These are phyloP conservation scores for Aurantiochytrium sp. DNA, from an alignment of 108 stramenopile species.

Conservation along the genomic window DNA sequence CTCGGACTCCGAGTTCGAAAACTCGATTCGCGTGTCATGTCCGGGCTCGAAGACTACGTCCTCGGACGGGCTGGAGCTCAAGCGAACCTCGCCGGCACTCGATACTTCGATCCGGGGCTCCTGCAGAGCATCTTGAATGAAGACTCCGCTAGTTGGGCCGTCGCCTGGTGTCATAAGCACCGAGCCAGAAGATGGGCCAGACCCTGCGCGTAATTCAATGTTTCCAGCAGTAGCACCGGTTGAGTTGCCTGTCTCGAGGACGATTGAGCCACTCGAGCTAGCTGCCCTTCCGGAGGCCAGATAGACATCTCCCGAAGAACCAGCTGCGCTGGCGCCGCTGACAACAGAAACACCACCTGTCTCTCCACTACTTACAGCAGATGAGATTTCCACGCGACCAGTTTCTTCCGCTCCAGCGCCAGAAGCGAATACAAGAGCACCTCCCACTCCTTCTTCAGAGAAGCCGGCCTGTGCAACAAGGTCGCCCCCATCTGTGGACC, in stretches of 20 bases:
- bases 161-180: not conserved
- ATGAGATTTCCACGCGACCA: not conserved
- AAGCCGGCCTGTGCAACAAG: not conserved
- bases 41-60: constrained; percentile 29
- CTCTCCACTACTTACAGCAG: not conserved
- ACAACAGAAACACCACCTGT: not conserved
- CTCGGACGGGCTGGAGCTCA: not conserved
- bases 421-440: not conserved
- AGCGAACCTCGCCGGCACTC: not conserved
- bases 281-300: not conserved
- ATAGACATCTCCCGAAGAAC: not conserved
- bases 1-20: constrained; percentile 35
- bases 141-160: not conserved
- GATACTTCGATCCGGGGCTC: not conserved
- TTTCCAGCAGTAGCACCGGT: not conserved
- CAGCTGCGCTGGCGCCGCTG: not conserved
- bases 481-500: not conserved
- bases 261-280: not conserved
- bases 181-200: not conserved
- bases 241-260: not conserved
- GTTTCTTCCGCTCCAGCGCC: not conserved
- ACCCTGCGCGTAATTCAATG: not conserved
- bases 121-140: not conserved
- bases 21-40: constrained; percentile 36
- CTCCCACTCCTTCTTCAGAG: not conserved